Evolutionary conservation across 768 basidiomycete species (phyloP).

Genomic region (Tulasnella sp.): DNA sequence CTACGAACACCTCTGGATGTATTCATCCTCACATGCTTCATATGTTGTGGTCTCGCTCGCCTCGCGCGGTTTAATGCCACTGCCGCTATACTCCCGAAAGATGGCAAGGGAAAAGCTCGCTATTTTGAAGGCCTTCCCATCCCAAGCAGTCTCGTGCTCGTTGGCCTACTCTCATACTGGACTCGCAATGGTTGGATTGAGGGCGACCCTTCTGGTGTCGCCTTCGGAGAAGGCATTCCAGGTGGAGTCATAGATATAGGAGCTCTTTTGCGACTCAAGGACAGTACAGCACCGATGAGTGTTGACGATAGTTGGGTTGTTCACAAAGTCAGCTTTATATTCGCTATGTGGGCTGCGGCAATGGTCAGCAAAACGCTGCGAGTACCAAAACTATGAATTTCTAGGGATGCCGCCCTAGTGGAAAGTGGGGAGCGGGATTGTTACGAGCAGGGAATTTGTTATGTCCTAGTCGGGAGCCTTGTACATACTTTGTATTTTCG

Average conservation of each 20-base stretch:
- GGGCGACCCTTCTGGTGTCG: slow-evolving; percentile 32
- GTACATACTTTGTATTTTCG: too few species aligned
- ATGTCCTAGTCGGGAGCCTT: too few species aligned
- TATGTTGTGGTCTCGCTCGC: slow-evolving; percentile 91
- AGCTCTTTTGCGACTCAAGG: too few species aligned
- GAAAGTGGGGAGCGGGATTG: too few species aligned
- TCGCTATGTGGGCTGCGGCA: slow-evolving; percentile 77
- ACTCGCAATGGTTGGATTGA: slow-evolving; percentile 73
- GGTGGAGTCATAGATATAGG: slow-evolving; percentile 40
- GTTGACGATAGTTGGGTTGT: slow-evolving; percentile 49
- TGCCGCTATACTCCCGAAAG: slow-evolving; percentile 85
- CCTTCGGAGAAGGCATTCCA: slow-evolving; percentile 44
- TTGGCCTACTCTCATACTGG: slow-evolving; percentile 70
- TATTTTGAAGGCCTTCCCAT: slow-evolving; percentile 99
- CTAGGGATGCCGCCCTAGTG: neutral
- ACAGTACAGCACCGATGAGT: too few species aligned
- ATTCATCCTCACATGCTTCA: slow-evolving; percentile 72
- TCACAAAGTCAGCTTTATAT: slow-evolving; percentile 66
- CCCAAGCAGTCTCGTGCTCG: slow-evolving; percentile 74
- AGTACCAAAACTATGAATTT: slow-evolving; percentile 56
- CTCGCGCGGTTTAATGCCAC: slow-evolving; percentile 98
- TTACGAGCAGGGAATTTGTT: too few species aligned
- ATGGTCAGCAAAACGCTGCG: slow-evolving; percentile 98
- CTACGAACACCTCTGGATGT: slow-evolving; percentile 86
- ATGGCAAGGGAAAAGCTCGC: slow-evolving; percentile 68